A percentile compares a stretch with the other conserved stretches of the same genome.
Evolutionary conservation across 1,284 basidiomycete species (phyloP).

Genomic region (Apiotrichum laibachii): DNA sequence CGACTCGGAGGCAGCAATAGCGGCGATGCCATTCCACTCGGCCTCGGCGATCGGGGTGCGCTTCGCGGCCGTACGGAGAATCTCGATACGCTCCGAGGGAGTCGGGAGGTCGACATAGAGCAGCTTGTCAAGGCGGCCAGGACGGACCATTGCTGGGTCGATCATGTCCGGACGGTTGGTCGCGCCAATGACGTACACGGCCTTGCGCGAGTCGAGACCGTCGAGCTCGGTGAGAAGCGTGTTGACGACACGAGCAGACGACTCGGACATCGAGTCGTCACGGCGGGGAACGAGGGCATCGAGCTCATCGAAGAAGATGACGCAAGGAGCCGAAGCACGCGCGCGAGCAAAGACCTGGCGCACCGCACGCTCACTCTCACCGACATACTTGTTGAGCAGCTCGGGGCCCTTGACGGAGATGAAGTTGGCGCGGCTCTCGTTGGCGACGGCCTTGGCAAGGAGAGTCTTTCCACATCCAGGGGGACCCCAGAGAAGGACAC

Average conservation of each 20-base stretch:
- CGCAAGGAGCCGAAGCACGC: slow-evolving; percentile 91
- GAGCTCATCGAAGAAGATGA: slow-evolving; percentile 99
- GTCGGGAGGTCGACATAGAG: slow-evolving; percentile 91
- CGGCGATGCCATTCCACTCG: slow-evolving; percentile 41
- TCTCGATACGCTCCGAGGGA: slow-evolving; percentile 75
- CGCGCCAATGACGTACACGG: slow-evolving; percentile 93
- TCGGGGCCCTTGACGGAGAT: slow-evolving; percentile 98
- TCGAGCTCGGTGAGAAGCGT: slow-evolving; percentile 95
- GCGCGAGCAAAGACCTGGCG: slow-evolving; percentile 97
- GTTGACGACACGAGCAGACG: slow-evolving; percentile 94
- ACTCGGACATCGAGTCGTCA: slow-evolving; percentile 93
- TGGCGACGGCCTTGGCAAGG: slow-evolving; percentile 93
- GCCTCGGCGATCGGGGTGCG: slow-evolving; percentile 66
- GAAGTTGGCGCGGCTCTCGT: slow-evolving; percentile 90
- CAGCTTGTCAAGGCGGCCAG: slow-evolving; percentile 91
- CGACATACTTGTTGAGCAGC: slow-evolving; percentile 92
- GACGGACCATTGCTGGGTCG: slow-evolving; percentile 96
- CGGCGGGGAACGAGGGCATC: slow-evolving; percentile 92
- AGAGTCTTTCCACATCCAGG: slow-evolving; percentile 97
- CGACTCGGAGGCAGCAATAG: slow-evolving; percentile 51
- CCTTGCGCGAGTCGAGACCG: slow-evolving; percentile 83
- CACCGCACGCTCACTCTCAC: slow-evolving; percentile 93
- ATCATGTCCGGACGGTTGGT: slow-evolving; percentile 99
- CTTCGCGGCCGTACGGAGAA: slow-evolving; percentile 68
- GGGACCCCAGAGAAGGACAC: slow-evolving; percentile 96